Percentiles rank a stretch among this genome's conserved stretches.
Conservation (phyloP, 1,139 yeast species). For the Pichia sp. region DNA sequence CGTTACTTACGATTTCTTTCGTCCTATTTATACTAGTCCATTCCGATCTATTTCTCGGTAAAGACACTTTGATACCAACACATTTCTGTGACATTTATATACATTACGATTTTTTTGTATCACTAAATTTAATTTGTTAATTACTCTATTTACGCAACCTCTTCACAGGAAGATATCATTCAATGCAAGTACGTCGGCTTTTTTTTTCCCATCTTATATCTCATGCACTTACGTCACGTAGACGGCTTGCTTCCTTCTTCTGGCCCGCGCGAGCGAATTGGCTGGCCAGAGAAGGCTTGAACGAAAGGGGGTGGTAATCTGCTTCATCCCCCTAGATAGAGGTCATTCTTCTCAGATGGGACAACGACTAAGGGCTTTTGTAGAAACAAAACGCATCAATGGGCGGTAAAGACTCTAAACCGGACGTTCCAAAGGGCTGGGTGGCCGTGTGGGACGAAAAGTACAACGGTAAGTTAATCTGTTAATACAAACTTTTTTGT, state of each 20-base stretch:
- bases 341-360: too few relatives aligned
- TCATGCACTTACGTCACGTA: too few relatives aligned
- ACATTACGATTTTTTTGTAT: background rate
- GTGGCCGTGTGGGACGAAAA: constrained; percentile 78
- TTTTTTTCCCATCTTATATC: too few relatives aligned
- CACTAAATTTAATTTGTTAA: too few relatives aligned
- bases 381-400: constrained; percentile 11
- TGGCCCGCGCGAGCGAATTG: too few relatives aligned
- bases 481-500: background rate
- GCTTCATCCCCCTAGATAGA: too few relatives aligned
- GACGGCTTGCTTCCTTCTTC: too few relatives aligned
- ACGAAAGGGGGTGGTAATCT: too few relatives aligned
- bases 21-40: background rate
- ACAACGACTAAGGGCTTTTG: background rate
- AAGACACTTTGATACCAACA: background rate
- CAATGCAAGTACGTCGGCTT: too few relatives aligned
- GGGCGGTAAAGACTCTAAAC: constrained; percentile 26
- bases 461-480: constrained; percentile 48
- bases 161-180: too few relatives aligned
- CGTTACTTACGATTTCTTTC: background rate
- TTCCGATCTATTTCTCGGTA: background rate
- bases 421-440: constrained; percentile 57
- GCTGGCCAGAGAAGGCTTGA: too few relatives aligned
- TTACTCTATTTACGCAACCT: too few relatives aligned
- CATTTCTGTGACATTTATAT: background rate